phyloP scores from a whole-genome alignment of 495 filamentous ascomycete species.

The Saxophila tyrrhenica region DNA sequence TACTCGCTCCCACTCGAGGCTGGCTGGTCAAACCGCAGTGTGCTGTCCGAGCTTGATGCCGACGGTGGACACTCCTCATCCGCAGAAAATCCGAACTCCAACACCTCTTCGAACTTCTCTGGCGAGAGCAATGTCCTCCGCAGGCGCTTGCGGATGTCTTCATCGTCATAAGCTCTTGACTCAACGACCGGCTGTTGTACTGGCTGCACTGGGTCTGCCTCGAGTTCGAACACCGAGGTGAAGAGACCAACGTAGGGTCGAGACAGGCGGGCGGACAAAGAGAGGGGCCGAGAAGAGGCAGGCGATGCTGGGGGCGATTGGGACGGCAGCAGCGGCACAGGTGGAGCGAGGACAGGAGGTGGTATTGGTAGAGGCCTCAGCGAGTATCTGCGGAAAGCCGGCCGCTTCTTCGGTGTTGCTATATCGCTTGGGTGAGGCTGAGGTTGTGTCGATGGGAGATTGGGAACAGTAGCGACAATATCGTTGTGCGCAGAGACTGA shows the following conservation, averaged over 20 bases:
- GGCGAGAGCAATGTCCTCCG: constrained; percentile 82
- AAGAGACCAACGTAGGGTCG: background rate
- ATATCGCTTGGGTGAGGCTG: background rate
- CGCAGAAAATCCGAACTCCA: constrained; percentile 76
- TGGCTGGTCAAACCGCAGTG: background rate
- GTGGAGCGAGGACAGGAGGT: constrained; percentile 11
- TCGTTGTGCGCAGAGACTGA: background rate
- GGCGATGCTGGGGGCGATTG: background rate
- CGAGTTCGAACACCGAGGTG: background rate
- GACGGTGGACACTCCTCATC: background rate
- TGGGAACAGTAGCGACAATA: background rate
- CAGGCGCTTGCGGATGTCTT: constrained; percentile 75
- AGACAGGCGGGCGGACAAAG: background rate
- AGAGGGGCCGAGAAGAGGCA: background rate
- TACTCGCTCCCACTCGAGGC: background rate
- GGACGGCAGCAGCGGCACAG: constrained; percentile 2
- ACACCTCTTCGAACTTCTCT: constrained; percentile 89
- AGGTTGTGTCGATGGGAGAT: constrained; percentile 1
- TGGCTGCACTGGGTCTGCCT: background rate
- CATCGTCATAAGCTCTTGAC: constrained; percentile 76
- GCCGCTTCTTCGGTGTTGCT: background rate
- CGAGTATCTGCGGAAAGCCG: constrained; percentile 15
- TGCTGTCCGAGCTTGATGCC: background rate
- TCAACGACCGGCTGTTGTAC: background rate
- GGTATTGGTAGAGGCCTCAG: constrained; percentile 29